Conservation (phyloP, 305 asterid genomes). For the Nicotiana rustica region DNA sequence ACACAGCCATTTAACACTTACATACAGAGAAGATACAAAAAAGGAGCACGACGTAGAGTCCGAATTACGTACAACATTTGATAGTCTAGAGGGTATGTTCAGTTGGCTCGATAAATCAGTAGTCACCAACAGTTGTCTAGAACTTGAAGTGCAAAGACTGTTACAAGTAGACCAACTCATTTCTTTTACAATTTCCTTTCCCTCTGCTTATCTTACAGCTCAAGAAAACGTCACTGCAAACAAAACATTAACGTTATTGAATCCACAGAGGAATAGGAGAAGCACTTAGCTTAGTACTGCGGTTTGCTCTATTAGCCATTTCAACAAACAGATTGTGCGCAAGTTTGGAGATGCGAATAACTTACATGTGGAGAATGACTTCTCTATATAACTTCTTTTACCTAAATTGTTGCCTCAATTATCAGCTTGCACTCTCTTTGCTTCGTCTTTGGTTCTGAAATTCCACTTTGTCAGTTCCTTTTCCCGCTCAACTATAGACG, state of each 20-base stretch:
- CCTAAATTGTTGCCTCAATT: background rate
- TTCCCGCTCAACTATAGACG: background rate
- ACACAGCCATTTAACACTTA: conserved; percentile 29
- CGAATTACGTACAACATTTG: conserved; percentile 47
- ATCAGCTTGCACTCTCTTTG: background rate
- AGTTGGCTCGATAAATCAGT: conserved; percentile 36
- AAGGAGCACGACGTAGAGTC: background rate
- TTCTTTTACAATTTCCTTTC: conserved; percentile 31
- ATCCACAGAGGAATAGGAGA: conserved; percentile 32
- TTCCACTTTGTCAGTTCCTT: background rate
- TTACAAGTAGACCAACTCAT: conserved; percentile 55
- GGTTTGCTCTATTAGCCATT: conserved; percentile 39
- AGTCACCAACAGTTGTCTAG: conserved; percentile 40
- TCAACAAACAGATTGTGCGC: conserved; percentile 40
- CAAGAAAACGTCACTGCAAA: conserved; percentile 11
- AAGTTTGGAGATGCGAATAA: background rate
- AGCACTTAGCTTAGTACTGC: conserved; percentile 24
- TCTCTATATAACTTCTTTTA: background rate
- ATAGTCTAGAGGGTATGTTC: conserved; percentile 35
- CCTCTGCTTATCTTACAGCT: conserved; percentile 22
- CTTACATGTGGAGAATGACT: background rate
- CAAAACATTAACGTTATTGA: background rate
- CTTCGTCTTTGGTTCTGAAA: background rate
- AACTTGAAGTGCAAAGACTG: conserved; percentile 43
- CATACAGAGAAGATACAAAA: background rate